phyloP scores from a whole-genome alignment of 106 monocot genomes.

The Triglochin maritima region DNA sequence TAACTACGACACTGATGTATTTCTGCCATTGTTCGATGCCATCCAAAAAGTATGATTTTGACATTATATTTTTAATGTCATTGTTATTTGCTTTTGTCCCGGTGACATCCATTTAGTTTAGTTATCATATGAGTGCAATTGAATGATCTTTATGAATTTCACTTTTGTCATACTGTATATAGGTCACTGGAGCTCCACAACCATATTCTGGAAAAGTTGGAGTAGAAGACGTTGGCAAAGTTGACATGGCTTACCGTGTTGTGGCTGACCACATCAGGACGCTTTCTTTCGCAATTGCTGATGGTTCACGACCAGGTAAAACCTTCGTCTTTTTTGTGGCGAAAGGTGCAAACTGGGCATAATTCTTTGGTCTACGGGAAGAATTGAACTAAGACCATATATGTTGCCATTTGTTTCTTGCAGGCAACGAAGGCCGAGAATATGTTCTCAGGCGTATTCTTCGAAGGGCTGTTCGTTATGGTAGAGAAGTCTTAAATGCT shows the following conservation, averaged over 20 bases:
- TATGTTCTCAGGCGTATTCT: constrained; percentile 84
- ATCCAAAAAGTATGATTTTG: constrained; percentile 55
- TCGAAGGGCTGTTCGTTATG: constrained; percentile 91
- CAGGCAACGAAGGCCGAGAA: constrained; percentile 88
- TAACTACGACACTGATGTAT: constrained; percentile 95
- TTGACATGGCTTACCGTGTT: constrained; percentile 93
- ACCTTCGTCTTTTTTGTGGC: background rate
- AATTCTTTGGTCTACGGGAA: too few relatives aligned
- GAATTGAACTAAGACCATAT: background rate
- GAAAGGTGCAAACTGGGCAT: too few relatives aligned
- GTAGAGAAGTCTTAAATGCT: constrained; percentile 66
- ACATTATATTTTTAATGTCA: background rate
- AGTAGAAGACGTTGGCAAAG: constrained; percentile 62
- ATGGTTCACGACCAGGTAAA: constrained; percentile 87
- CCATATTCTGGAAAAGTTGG: constrained; percentile 79
- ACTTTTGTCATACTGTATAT: constrained; percentile 5
- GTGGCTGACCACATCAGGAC: constrained; percentile 95
- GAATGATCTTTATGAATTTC: background rate
- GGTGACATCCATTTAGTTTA: background rate
- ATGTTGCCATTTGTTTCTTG: background rate
- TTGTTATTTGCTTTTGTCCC: too few relatives aligned
- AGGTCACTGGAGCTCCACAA: constrained; percentile 56
- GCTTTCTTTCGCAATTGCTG: constrained; percentile 89
- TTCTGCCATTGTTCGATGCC: constrained; percentile 74
- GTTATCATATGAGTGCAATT: background rate